Conservation (phyloP, 257 asterid genomes). For the Echites panduratus region DNA sequence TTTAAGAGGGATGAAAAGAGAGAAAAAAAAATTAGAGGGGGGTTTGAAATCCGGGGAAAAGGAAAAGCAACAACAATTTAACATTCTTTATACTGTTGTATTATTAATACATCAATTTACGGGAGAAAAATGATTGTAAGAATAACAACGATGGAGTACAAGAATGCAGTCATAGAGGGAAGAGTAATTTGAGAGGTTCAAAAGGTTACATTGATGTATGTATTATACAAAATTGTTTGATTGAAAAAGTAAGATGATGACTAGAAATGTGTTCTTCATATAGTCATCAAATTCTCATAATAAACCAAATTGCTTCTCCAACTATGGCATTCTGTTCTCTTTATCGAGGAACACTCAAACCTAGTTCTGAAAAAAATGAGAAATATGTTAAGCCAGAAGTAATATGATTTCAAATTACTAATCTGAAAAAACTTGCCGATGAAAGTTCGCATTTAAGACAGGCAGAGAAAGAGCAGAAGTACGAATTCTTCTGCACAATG, state of each 20-base stretch:
- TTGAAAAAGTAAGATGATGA: not conserved
- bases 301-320: slow-evolving; percentile 25
- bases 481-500: too few relatives aligned
- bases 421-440: not conserved
- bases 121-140: not conserved
- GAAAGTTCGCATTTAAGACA: not conserved
- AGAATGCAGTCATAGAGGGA: not conserved
- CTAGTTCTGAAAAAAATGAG: slow-evolving; percentile 49
- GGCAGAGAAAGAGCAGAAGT: not conserved
- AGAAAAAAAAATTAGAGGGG: too few relatives aligned
- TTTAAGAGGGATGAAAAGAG: too few relatives aligned
- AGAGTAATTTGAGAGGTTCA: not conserved
- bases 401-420: not conserved
- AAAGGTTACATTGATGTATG: slow-evolving; percentile 4
- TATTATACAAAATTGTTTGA: slow-evolving; percentile 2
- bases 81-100: not conserved
- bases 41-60: too few relatives aligned
- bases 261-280: not conserved
- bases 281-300: not conserved
- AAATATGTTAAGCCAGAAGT: slow-evolving; percentile 20
- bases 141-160: not conserved
- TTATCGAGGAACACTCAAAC: slow-evolving; percentile 75
- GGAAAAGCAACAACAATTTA: not conserved
- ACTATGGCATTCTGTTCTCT: slow-evolving; percentile 26
- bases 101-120: slow-evolving; percentile 4